Conservation (phyloP, 768 basidiomycete genomes). For the Myochromella boudieri region DNA sequence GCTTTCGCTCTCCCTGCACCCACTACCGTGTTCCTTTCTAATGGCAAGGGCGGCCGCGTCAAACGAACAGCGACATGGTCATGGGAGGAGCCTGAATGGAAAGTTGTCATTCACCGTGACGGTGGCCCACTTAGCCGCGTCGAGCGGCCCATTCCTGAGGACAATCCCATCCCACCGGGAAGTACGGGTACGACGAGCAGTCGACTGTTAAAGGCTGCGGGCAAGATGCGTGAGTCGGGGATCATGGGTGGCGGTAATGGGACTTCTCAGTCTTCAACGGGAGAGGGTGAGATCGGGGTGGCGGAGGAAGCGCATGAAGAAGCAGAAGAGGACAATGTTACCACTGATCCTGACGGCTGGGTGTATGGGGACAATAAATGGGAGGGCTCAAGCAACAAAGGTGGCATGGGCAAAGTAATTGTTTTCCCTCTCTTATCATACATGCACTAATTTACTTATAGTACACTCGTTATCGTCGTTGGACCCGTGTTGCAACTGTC, state of each 20-base stretch:
- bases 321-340: conserved; percentile 45
- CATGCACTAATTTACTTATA: conserved; percentile 26
- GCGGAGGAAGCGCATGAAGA: conserved; percentile 19
- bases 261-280: conserved; percentile 8
- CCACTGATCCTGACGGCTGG: conserved; percentile 89
- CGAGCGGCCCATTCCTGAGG: conserved; percentile 64
- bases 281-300: conserved; percentile 9
- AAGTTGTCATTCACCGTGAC: conserved; percentile 65
- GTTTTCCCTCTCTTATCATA: background rate
- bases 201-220: conserved; percentile 56
- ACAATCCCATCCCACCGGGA: conserved; percentile 25
- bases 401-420: conserved; percentile 81
- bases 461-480: conserved; percentile 85
- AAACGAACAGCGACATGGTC: conserved; percentile 80
- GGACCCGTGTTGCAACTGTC: conserved; percentile 83
- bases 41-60: conserved; percentile 46
- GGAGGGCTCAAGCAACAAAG: conserved; percentile 73
- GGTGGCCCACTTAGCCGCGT: conserved; percentile 51
- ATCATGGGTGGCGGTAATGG: conserved; percentile 17
- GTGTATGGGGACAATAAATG: conserved; percentile 95
- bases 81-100: conserved; percentile 94
- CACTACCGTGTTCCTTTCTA: conserved; percentile 55
- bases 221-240: conserved; percentile 41
- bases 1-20: conserved; percentile 66
- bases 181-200: conserved; percentile 25